These are phyloP conservation scores for Fusarium sacchari DNA, from an alignment of 2,329 filamentous ascomycete genomes.

Conservation along the genomic window DNA sequence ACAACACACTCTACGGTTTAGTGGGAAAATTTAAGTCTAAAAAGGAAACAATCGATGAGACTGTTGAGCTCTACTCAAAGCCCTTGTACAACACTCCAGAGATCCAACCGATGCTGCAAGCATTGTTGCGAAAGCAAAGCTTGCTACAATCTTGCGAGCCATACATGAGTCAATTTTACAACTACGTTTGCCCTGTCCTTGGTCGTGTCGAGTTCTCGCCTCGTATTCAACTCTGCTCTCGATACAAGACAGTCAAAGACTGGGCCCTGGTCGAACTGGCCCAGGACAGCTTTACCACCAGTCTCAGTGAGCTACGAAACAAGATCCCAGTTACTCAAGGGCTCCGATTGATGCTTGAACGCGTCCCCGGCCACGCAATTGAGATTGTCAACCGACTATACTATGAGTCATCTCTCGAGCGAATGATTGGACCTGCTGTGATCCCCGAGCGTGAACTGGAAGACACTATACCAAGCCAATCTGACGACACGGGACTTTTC, in stretches of 20 bases:
- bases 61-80: too few species aligned
- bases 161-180: rapidly evolving
- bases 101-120: not conserved
- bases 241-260: not conserved
- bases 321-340: not conserved
- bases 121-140: not conserved
- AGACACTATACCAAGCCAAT: too few species aligned
- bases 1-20: too few species aligned
- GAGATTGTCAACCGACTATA: too few species aligned
- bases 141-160: not conserved
- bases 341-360: too few species aligned
- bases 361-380: too few species aligned
- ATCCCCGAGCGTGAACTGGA: too few species aligned
- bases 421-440: too few species aligned
- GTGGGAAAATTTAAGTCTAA: too few species aligned
- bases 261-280: not conserved
- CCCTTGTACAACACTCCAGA: not conserved
- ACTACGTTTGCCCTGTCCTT: not conserved
- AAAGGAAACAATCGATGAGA: too few species aligned
- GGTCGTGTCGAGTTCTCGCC: not conserved
- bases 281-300: not conserved
- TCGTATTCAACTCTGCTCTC: not conserved
- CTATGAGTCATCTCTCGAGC: too few species aligned
- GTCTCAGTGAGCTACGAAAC: not conserved
- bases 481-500: too few species aligned